phyloP scores from a whole-genome alignment of 2,329 filamentous ascomycete species.

The Graphilbum fragrans region DNA sequence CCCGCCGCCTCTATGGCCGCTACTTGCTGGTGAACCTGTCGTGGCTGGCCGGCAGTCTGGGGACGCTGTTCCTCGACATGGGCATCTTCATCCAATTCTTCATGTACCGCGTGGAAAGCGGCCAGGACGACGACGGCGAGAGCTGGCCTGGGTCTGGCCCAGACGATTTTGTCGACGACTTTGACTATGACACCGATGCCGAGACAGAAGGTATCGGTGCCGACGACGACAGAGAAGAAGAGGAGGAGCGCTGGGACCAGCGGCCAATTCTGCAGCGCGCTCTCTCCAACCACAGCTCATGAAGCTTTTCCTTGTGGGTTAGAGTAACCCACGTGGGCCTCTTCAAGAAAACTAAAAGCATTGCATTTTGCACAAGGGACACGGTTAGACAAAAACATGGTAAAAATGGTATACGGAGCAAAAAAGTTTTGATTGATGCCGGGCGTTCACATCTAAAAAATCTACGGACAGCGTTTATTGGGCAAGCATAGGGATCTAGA shows the following conservation, averaged over 20 bases:
- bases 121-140: slow-evolving; percentile 3
- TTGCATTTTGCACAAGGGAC: no score
- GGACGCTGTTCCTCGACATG: slow-evolving; percentile 75
- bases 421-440: no score
- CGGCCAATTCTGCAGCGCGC: slow-evolving; percentile 24
- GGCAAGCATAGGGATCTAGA: no score
- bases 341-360: no score
- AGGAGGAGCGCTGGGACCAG: slow-evolving; percentile 23
- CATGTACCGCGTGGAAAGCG: slow-evolving; percentile 51
- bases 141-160: not conserved
- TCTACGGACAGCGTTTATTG: no score
- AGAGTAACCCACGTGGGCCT: no score
- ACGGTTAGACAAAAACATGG: no score
- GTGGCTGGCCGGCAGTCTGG: slow-evolving; percentile 82
- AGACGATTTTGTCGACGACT: slow-evolving; percentile 3
- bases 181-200: slow-evolving; percentile 6
- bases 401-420: no score
- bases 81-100: slow-evolving; percentile 89
- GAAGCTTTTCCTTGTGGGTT: not conserved
- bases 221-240: slow-evolving; percentile 16
- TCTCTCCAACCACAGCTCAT: slow-evolving; percentile 8
- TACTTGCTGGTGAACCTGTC: slow-evolving; percentile 86
- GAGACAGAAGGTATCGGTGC: slow-evolving; percentile 14
- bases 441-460: no score
- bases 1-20: slow-evolving; percentile 52